Percentiles rank a stretch among this genome's conserved stretches.
These are phyloP conservation scores for Clitopilus passeckerianus DNA, from an alignment of 768 basidiomycete genomes.

Conservation along the genomic window DNA sequence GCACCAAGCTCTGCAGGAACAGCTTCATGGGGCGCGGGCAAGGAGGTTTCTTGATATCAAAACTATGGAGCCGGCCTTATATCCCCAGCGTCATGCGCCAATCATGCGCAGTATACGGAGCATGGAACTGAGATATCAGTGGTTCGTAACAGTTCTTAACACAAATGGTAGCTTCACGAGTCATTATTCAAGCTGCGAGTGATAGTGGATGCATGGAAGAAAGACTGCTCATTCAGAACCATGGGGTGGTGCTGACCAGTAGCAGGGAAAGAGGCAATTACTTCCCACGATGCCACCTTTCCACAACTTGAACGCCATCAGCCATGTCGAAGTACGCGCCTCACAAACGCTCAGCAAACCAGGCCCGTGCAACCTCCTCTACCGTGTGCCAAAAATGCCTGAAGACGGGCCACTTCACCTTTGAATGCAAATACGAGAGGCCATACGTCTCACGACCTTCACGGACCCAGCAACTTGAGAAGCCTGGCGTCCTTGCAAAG, in stretches of 20 bases:
- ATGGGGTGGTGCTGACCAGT: too few relatives aligned
- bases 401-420: conserved; percentile 81
- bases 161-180: too few relatives aligned
- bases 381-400: conserved; percentile 86
- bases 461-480: conserved; percentile 80
- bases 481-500: conserved; percentile 64
- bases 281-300: neutral
- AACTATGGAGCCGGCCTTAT: too few relatives aligned
- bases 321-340: conserved; percentile 80
- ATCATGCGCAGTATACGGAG: too few relatives aligned
- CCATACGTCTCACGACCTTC: conserved; percentile 90
- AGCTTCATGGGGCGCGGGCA: neutral
- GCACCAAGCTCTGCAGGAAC: neutral
- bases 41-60: too few relatives aligned
- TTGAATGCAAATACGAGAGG: conserved; percentile 77
- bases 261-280: neutral
- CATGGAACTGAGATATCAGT: too few relatives aligned
- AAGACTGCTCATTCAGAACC: too few relatives aligned
- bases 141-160: too few relatives aligned
- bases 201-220: too few relatives aligned
- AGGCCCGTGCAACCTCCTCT: conserved; percentile 55
- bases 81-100: too few relatives aligned
- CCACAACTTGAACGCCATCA: neutral
- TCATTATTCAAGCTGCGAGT: too few relatives aligned
- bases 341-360: conserved; percentile 56